Conservation (phyloP, 345 rosid genomes). For the Bruguiera gymnorhiza region DNA sequence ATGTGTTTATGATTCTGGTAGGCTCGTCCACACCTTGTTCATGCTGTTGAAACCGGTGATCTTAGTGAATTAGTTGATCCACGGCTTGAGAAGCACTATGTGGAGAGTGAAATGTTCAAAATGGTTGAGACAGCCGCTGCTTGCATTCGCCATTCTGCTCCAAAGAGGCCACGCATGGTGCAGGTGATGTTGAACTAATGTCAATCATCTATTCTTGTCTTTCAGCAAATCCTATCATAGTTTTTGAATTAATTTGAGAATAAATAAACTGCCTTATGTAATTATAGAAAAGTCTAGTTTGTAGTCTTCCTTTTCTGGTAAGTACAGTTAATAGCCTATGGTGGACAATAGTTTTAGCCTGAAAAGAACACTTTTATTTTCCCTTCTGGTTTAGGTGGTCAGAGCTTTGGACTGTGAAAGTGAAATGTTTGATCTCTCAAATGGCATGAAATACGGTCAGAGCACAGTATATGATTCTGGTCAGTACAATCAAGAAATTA, state of each 20-base stretch:
- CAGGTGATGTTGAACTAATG: constrained; percentile 44
- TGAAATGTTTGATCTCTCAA: constrained; percentile 70
- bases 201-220: background rate
- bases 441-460: constrained; percentile 74
- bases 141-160: constrained; percentile 83
- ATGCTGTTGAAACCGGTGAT: constrained; percentile 77
- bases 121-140: constrained; percentile 97
- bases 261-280: too few relatives aligned
- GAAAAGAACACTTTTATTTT: background rate
- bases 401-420: constrained; percentile 75
- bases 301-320: too few relatives aligned
- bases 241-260: background rate
- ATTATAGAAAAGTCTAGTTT: too few relatives aligned
- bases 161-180: constrained; percentile 92
- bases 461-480: constrained; percentile 66
- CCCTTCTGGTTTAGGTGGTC: constrained; percentile 48
- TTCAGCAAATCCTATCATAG: background rate
- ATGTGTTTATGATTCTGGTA: constrained; percentile 23
- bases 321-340: background rate
- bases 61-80: constrained; percentile 61
- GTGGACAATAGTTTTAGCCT: background rate
- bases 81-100: constrained; percentile 60
- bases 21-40: constrained; percentile 82
- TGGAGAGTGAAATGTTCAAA: constrained; percentile 63
- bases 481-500: constrained; percentile 63